Conservation (phyloP, 805 yeast genomes). For the Ogataea corticis region DNA sequence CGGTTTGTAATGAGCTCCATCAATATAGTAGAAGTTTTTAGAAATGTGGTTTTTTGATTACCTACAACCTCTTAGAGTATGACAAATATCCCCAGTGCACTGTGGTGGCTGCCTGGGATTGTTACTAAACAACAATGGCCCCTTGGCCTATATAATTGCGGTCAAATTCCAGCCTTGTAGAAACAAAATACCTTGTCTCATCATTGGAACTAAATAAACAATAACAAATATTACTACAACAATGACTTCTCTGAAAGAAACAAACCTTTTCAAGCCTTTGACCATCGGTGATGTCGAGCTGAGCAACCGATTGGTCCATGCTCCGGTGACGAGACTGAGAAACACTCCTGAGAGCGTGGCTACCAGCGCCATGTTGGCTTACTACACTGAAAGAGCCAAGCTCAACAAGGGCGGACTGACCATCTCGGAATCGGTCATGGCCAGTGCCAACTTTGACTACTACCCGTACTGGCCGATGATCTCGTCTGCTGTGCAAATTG, state of each 20-base stretch:
- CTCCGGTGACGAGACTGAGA: conserved; percentile 52
- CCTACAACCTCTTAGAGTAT: too few relatives aligned
- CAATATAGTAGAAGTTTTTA: too few relatives aligned
- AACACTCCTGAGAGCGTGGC: conserved; percentile 36
- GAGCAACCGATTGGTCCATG: conserved; percentile 42
- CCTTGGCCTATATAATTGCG: too few relatives aligned
- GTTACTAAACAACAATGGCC: too few relatives aligned
- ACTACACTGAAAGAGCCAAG: conserved; percentile 55
- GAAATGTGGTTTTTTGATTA: too few relatives aligned
- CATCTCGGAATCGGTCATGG: conserved; percentile 56
- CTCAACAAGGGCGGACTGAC: conserved; percentile 52
- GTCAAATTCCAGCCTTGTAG: too few relatives aligned
- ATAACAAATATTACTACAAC: too few relatives aligned
- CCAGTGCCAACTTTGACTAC: conserved; percentile 42
- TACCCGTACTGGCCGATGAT: conserved; percentile 49
- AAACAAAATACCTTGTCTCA: too few relatives aligned
- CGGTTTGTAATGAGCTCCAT: too few relatives aligned
- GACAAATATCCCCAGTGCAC: too few relatives aligned
- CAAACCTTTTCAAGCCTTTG: conserved; percentile 41
- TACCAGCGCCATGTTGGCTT: conserved; percentile 44
- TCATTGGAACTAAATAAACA: too few relatives aligned
- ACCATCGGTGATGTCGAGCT: conserved; percentile 38
- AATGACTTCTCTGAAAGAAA: background rate
- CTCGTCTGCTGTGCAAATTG: conserved; percentile 44
- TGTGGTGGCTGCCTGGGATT: too few relatives aligned